Percentiles rank a stretch among this genome's conserved stretches.
Evolutionary conservation across 306 rosid species (phyloP).

Genomic region (Prosopis cineraria): DNA sequence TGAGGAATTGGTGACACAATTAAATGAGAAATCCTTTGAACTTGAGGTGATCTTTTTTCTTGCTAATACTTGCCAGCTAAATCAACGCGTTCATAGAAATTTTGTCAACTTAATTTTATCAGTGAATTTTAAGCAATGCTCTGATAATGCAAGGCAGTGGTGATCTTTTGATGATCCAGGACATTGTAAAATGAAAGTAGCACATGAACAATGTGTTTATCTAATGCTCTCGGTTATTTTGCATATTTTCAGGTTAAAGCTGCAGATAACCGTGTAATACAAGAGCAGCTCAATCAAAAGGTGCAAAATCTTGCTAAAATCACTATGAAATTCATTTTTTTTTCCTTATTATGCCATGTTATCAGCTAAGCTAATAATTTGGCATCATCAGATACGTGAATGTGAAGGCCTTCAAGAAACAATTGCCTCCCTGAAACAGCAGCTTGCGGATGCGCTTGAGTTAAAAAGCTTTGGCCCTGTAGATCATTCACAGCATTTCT

Average conservation of each 20-base stretch:
- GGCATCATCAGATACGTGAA: conserved; percentile 63
- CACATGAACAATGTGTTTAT: conserved; percentile 23
- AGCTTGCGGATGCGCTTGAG: conserved; percentile 74
- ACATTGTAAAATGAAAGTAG: conserved; percentile 23
- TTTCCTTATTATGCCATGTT: conserved; percentile 9
- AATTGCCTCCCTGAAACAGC: conserved; percentile 72
- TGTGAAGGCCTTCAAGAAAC: conserved; percentile 78
- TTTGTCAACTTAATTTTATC: conserved; percentile 20
- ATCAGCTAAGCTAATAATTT: conserved; percentile 33
- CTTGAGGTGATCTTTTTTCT: conserved; percentile 75
- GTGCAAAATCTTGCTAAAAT: conserved; percentile 40
- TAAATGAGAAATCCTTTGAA: conserved; percentile 94
- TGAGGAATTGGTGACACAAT: conserved; percentile 71
- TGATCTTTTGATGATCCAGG: conserved; percentile 24
- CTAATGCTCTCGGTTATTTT: conserved; percentile 31
- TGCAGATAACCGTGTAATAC: conserved; percentile 94
- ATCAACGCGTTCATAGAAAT: conserved; percentile 28
- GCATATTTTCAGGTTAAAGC: conserved; percentile 71
- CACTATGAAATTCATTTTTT: conserved; percentile 9
- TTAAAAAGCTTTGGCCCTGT: conserved; percentile 47
- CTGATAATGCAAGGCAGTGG: conserved; percentile 28
- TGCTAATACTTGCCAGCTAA: conserved; percentile 23
- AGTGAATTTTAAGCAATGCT: conserved; percentile 25
- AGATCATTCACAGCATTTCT: conserved; percentile 41
- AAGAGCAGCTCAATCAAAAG: conserved; percentile 92